Conservation (phyloP, 23 red algal species). For the Gracilaria domingensis region DNA sequence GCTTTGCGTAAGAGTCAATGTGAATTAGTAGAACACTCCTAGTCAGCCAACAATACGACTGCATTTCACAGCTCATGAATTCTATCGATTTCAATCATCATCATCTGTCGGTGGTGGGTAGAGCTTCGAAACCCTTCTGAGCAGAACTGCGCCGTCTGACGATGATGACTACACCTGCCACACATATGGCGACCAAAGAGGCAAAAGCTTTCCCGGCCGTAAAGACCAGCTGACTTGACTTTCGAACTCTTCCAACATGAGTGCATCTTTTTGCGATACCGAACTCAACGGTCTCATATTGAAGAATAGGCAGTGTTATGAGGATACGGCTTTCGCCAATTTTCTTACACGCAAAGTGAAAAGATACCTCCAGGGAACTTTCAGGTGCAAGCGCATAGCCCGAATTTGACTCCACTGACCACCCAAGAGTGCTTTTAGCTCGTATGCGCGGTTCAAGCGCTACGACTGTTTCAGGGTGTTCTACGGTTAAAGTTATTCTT, state of each 20-base stretch:
- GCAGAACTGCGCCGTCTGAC: neutral
- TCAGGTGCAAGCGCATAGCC: constrained; percentile 36
- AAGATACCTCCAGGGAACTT: constrained; percentile 31
- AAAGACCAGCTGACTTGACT: constrained; percentile 47
- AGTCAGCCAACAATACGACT: no score
- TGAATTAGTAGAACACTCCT: no score
- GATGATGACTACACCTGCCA: constrained; percentile 7
- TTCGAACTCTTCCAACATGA: constrained; percentile 35
- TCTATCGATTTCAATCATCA: neutral
- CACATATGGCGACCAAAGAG: neutral
- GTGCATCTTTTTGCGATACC: constrained; percentile 64
- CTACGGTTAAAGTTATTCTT: constrained; percentile 54
- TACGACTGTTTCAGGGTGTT: constrained; percentile 35
- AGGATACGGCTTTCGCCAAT: constrained; percentile 61
- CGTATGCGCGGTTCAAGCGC: constrained; percentile 28
- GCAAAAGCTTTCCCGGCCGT: constrained; percentile 49
- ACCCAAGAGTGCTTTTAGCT: constrained; percentile 14
- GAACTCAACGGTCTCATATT: constrained; percentile 55
- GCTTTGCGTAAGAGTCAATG: no score
- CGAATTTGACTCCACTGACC: constrained; percentile 31
- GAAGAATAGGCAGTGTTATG: constrained; percentile 59
- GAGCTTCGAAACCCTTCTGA: constrained; percentile 17
- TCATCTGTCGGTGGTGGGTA: constrained; percentile 4
- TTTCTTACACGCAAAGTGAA: constrained; percentile 51
- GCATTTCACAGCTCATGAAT: no score